Evolutionary conservation across 371 early-diverging fungal genomes (phyloP).

Genomic region (Chytridium lagenaria): DNA sequence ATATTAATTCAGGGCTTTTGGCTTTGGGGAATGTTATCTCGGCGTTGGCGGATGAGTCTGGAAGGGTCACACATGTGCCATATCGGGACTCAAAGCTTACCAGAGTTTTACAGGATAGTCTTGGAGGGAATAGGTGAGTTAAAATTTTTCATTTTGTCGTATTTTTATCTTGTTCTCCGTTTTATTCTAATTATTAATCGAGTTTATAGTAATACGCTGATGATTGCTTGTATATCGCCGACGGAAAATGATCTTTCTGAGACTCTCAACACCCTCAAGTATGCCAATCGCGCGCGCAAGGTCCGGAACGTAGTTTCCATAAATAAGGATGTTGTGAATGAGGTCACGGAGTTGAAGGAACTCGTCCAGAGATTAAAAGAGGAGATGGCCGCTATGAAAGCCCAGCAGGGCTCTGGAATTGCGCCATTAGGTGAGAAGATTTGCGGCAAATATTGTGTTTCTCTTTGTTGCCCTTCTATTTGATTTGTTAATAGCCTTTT

Average conservation of each 20-base stretch:
- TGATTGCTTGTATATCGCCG: conserved; percentile 89
- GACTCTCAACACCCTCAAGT: conserved; percentile 87
- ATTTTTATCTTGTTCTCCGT: neutral
- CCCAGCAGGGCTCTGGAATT: no score
- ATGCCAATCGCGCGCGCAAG: conserved; percentile 79
- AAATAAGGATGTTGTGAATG: conserved; percentile 9
- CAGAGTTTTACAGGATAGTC: conserved; percentile 67
- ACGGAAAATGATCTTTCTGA: conserved; percentile 74
- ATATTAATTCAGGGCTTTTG: conserved; percentile 93
- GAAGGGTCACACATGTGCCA: conserved; percentile 71
- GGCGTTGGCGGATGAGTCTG: conserved; percentile 73
- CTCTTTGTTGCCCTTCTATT: no score
- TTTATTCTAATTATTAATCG: no score
- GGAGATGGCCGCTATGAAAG: neutral
- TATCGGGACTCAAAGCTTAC: conserved; percentile 98
- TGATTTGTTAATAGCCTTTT: no score
- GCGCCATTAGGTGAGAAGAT: no score
- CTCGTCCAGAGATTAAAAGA: conserved; percentile 15
- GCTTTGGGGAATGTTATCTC: conserved; percentile 98
- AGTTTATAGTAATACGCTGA: conserved; percentile 68
- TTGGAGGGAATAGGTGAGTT: conserved; percentile 45
- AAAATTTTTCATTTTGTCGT: neutral
- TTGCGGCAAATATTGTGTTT: no score
- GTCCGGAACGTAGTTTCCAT: conserved; percentile 65
- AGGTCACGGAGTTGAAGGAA: neutral